Evolutionary conservation across 768 basidiomycete species (phyloP), one percentile per base, ranked within the genome.

Genomic region (Podaxis sp.): DNA sequence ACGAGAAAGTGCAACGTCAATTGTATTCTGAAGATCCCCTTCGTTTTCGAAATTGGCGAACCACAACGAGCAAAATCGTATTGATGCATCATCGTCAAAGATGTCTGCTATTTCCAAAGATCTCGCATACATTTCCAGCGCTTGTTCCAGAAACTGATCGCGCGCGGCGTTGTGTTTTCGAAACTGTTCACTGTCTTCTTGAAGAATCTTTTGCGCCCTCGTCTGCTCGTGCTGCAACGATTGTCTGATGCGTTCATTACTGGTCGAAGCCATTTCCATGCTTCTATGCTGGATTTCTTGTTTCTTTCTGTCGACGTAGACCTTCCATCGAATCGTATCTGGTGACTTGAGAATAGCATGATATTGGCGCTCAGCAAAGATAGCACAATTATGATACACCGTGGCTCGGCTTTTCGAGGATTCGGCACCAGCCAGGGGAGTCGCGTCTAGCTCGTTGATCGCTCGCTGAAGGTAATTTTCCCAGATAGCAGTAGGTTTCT

Each of bases 11-110:
- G 86, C 82, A 1, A 62, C 66, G 48, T 40, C 77, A 67, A 72
- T 88, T 65, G 54, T 75, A 65, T 55, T 70, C 61, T 75, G 77
- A 6, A 81, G 66, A 15, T 82, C 82, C 24, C 85, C 73, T 51
- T 75, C 51, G 71, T 87, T 83, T 46, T 90, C 85, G 66, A 95
- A 91, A 69, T 95, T 93, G 1, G 90, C 85, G 65, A 98, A 87
- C 97, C 96, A 99, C 2, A 99, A 81, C 1, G 96, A 95, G 66
- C 87, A 89, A 30, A 99, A 80, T 11, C 93, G 87, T 58, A 95
- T 90, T 3, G 89, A 80, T 0, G 85, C 87, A 58, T 91, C 87
- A 60, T 88, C 87, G 70, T 99, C 93, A 65, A 86, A 89, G 0
- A 75, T 75, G 67, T 94, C 88, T 0, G 92, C 90, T 0, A 81